These are phyloP conservation scores for Quercus alba DNA, from an alignment of 306 rosid species.

Conservation along the genomic window DNA sequence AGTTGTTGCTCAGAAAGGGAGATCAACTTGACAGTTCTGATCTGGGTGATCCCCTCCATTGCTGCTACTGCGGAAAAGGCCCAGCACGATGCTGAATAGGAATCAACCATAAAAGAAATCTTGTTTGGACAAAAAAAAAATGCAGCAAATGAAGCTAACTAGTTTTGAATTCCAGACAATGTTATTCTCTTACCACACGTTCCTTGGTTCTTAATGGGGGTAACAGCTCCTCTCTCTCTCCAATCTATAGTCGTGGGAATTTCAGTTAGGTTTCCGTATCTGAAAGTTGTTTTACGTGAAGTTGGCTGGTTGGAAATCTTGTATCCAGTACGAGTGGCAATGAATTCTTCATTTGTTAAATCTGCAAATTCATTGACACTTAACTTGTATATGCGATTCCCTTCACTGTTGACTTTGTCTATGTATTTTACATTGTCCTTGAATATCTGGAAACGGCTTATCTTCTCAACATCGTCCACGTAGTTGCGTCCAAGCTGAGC, in stretches of 20 bases:
- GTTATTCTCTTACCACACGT: conserved; percentile 19
- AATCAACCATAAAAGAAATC: not conserved
- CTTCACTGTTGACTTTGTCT: no score
- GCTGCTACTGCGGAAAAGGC: conserved; percentile 23
- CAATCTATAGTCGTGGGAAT: conserved; percentile 22
- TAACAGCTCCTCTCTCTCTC: not conserved
- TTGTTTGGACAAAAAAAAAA: not conserved
- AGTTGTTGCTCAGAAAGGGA: conserved; percentile 24
- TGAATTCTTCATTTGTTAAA: conserved; percentile 30
- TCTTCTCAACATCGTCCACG: no score
- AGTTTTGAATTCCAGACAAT: not conserved
- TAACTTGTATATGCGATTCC: no score
- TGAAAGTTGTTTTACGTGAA: not conserved
- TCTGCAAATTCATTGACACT: no score
- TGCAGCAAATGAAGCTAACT: not conserved
- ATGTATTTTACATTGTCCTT: no score
- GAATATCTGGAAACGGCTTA: no score
- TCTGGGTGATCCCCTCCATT: conserved; percentile 15
- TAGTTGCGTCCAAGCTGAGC: no score
- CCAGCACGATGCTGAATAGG: conserved; percentile 10
- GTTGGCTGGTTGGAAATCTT: not conserved
- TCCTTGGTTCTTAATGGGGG: conserved; percentile 33
- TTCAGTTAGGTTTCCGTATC: not conserved
- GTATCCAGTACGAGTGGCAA: conserved; percentile 26
- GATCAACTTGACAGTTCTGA: conserved; percentile 4